Percentiles rank a stretch among this genome's conserved stretches.
These are phyloP conservation scores for Neonothopanus nambi DNA, from an alignment of 1,284 basidiomycete genomes.

Conservation along the genomic window DNA sequence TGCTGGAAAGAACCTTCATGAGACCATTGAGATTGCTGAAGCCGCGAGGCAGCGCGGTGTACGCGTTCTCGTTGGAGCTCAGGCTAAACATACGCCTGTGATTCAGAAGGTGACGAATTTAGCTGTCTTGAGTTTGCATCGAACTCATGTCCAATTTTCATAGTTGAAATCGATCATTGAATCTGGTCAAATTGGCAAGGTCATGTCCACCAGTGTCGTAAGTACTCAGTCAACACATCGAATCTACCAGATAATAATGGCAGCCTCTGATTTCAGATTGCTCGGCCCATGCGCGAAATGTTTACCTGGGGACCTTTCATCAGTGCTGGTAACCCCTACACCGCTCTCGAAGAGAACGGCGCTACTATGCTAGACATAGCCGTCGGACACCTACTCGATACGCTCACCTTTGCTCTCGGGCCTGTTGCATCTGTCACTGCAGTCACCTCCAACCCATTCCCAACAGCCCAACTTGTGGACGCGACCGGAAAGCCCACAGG, in stretches of 20 bases:
- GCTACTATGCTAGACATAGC: constrained; percentile 12
- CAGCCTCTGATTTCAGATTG: too few species aligned
- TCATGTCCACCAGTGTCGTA: constrained; percentile 8
- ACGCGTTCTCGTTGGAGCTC: constrained; percentile 33
- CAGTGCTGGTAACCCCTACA: neutral
- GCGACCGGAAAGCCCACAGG: constrained; percentile 6
- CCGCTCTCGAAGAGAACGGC: neutral
- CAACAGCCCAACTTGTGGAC: constrained; percentile 2
- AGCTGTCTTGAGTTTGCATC: constrained; percentile 1
- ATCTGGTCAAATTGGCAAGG: constrained; percentile 6
- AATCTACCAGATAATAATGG: too few species aligned
- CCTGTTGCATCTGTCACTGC: constrained; percentile 17
- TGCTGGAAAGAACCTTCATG: constrained; percentile 27
- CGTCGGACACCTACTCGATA: constrained; percentile 16
- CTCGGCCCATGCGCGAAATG: too few species aligned
- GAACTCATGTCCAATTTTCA: neutral
- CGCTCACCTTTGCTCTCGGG: constrained; percentile 16
- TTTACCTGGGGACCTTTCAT: neutral
- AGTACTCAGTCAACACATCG: neutral
- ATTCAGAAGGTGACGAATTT: constrained; percentile 28
- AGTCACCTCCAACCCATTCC: constrained; percentile 2
- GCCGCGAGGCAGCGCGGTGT: constrained; percentile 31
- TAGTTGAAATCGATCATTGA: constrained; percentile 7
- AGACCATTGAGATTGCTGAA: constrained; percentile 32
- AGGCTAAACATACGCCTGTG: constrained; percentile 28